Evolutionary conservation across 805 yeast genomes (phyloP).

Genomic region (Brettanomyces nanus): DNA sequence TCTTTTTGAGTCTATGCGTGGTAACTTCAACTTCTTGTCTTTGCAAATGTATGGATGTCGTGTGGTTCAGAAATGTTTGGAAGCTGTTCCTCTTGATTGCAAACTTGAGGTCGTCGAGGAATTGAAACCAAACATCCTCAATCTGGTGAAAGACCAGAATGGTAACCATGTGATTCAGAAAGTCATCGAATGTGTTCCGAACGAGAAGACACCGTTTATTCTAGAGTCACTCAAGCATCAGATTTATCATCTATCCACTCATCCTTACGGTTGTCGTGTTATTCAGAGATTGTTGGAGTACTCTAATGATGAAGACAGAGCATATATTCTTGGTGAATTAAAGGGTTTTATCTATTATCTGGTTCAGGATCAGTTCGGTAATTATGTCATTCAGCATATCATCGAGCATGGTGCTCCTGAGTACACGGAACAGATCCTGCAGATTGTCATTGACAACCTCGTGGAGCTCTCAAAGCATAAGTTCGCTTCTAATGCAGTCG

Average conservation of each 20-base stretch:
- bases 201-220: conserved; percentile 60
- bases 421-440: conserved; percentile 52
- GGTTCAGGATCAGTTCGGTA: conserved; percentile 95
- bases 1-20: conserved; percentile 62
- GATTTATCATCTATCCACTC: conserved; percentile 82
- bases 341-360: conserved; percentile 63
- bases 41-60: conserved; percentile 97
- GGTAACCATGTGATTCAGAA: conserved; percentile 98
- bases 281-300: conserved; percentile 86
- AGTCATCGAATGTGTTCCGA: conserved; percentile 80
- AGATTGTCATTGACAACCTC: conserved; percentile 50
- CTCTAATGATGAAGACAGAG: conserved; percentile 58
- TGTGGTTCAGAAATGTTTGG: conserved; percentile 91
- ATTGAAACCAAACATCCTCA: conserved; percentile 46
- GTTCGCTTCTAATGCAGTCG: conserved; percentile 96
- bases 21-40: conserved; percentile 66
- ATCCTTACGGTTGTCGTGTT: conserved; percentile 96
- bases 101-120: conserved; percentile 66
- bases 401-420: conserved; percentile 68
- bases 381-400: conserved; percentile 94
- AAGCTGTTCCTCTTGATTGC: conserved; percentile 53
- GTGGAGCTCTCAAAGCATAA: conserved; percentile 89
- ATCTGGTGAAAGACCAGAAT: conserved; percentile 87
- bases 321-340: conserved; percentile 60
- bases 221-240: conserved; percentile 60